A percentile compares a stretch with the other conserved stretches of the same genome.
These are phyloP conservation scores for Auricularia heimuer DNA, from an alignment of 768 basidiomycete species.

Conservation along the genomic window DNA sequence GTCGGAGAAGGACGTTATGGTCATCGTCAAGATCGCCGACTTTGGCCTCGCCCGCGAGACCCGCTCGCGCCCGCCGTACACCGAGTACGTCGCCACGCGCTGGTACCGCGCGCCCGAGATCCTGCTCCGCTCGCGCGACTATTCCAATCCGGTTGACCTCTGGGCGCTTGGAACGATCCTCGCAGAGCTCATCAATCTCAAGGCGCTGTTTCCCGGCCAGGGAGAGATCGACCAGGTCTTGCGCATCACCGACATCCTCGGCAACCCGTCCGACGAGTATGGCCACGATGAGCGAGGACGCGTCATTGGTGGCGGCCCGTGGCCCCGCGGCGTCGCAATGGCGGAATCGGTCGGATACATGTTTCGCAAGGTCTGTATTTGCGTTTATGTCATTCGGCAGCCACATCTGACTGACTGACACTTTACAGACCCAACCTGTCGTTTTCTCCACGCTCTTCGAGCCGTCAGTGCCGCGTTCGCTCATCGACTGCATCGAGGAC, in stretches of 20 bases:
- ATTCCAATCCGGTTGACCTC: slow-evolving; percentile 97
- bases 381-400: slow-evolving; percentile 15
- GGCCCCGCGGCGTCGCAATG: slow-evolving; percentile 79
- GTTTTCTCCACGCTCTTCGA: slow-evolving; percentile 70
- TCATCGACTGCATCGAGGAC: slow-evolving; percentile 88
- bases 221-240: slow-evolving; percentile 89
- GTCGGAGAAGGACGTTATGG: slow-evolving; percentile 87
- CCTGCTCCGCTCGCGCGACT: slow-evolving; percentile 80
- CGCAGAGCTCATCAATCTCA: slow-evolving; percentile 90
- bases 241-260: slow-evolving; percentile 85
- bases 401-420: background rate
- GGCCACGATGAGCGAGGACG: slow-evolving; percentile 62
- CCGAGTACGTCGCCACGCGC: slow-evolving; percentile 97
- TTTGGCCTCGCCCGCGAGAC: slow-evolving; percentile 95
- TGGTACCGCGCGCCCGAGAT: slow-evolving; percentile 99
- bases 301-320: slow-evolving; percentile 75
- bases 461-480: slow-evolving; percentile 59
- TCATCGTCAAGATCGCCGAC: slow-evolving; percentile 96
- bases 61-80: slow-evolving; percentile 81
- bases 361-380: slow-evolving; percentile 66
- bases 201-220: slow-evolving; percentile 90
- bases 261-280: slow-evolving; percentile 81
- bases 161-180: slow-evolving; percentile 99
- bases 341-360: slow-evolving; percentile 76
- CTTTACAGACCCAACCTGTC: slow-evolving; percentile 47